phyloP scores from a whole-genome alignment of 768 basidiomycete species.

The Podaxis mareebaensis region DNA sequence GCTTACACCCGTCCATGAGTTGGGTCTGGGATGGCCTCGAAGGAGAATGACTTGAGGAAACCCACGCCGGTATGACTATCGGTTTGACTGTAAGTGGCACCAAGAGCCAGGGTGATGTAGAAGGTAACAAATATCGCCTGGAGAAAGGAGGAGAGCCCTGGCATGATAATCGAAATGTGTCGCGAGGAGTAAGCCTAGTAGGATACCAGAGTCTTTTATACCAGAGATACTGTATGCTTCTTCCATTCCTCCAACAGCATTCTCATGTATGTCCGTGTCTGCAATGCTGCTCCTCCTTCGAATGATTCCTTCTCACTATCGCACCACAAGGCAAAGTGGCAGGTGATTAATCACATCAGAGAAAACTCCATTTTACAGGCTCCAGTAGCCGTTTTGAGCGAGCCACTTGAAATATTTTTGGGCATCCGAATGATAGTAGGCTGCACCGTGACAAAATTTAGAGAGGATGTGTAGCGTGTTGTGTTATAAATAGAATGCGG shows the following conservation, averaged over 20 bases:
- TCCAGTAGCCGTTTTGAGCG: not conserved
- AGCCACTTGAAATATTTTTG: not conserved
- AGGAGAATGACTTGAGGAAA: slow-evolving; percentile 51
- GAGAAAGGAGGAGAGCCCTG: not conserved
- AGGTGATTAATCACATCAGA: not conserved
- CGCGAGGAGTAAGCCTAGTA: not conserved
- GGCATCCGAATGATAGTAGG: not conserved
- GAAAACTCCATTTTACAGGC: not conserved
- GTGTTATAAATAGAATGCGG: not conserved
- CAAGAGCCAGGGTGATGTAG: slow-evolving; percentile 19
- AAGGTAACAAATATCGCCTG: not conserved
- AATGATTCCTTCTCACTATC: not conserved
- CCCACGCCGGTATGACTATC: slow-evolving; percentile 45
- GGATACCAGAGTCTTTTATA: not conserved
- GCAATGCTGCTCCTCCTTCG: not conserved
- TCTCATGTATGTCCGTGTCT: not conserved
- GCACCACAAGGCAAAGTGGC: not conserved
- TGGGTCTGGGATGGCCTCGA: slow-evolving; percentile 38
- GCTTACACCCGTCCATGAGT: not conserved
- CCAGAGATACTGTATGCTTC: not conserved
- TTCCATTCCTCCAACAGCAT: not conserved
- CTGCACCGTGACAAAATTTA: not conserved
- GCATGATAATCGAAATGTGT: not conserved
- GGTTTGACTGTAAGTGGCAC: slow-evolving; percentile 44
- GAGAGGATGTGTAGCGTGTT: not conserved